phyloP scores from a whole-genome alignment of 169 alveolate species.

The Cyclospora cayetanensis region DNA sequence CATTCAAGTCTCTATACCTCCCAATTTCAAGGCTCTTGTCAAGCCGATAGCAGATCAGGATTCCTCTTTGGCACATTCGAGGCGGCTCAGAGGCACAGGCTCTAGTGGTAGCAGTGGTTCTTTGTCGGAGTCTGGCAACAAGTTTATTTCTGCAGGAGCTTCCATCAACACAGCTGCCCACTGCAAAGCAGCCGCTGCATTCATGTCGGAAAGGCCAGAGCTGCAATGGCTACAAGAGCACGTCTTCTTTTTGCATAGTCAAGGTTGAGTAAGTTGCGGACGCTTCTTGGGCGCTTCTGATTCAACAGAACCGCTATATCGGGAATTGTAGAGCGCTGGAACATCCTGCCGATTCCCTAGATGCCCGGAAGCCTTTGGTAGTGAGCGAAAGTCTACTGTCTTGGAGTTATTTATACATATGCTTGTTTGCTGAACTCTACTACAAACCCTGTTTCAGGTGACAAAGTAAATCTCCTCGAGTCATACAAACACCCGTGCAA shows the following conservation, averaged over 20 bases:
- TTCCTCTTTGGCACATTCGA: slow-evolving; percentile 2
- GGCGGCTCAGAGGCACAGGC: slow-evolving; percentile 55
- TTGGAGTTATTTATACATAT: no score
- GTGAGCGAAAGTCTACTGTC: no score
- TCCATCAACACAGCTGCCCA: slow-evolving; percentile 28
- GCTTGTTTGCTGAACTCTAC: no score
- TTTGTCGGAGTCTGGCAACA: neutral
- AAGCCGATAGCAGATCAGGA: neutral
- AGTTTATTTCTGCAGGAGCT: slow-evolving; percentile 15
- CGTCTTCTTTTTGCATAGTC: slow-evolving; percentile 37
- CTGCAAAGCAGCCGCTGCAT: slow-evolving; percentile 55
- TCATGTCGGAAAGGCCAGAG: slow-evolving; percentile 21
- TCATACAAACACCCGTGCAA: no score
- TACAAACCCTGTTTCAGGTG: no score
- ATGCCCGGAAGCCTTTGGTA: no score
- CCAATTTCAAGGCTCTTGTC: slow-evolving; percentile 40
- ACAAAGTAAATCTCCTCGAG: no score
- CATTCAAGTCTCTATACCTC: slow-evolving; percentile 40
- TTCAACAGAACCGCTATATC: no score
- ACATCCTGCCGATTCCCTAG: no score
- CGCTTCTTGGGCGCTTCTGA: no score
- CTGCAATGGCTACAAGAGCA: slow-evolving; percentile 47
- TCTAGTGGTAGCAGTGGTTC: neutral
- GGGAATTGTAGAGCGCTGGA: no score
- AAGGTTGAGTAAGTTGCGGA: no score